phyloP scores from a whole-genome alignment of 768 basidiomycete species.

The Tylopilus sp. region DNA sequence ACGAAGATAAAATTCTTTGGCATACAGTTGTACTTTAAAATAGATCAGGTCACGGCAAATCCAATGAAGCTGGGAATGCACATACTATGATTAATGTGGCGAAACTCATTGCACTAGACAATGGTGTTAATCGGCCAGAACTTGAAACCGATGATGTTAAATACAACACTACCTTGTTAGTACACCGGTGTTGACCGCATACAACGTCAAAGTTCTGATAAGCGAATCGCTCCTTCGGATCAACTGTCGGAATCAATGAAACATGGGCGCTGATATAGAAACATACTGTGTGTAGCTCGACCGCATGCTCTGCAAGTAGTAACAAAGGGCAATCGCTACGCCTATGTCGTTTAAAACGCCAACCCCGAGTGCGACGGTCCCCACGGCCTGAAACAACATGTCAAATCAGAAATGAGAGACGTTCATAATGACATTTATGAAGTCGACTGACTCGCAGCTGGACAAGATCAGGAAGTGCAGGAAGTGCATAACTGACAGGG shows the following conservation, averaged over 20 bases:
- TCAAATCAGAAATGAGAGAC: not conserved
- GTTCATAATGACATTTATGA: not conserved
- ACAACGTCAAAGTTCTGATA: slow-evolving; percentile 54
- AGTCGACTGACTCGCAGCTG: slow-evolving; percentile 41
- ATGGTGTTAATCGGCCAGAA: not conserved
- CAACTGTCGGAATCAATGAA: not conserved
- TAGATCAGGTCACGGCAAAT: not conserved
- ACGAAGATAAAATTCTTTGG: slow-evolving; percentile 57
- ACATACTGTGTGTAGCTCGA: slow-evolving; percentile 45
- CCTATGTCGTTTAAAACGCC: slow-evolving; percentile 49
- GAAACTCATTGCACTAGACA: slow-evolving; percentile 31
- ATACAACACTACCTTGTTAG: slow-evolving; percentile 49
- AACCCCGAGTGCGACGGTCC: slow-evolving; percentile 44
- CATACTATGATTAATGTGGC: slow-evolving; percentile 56
- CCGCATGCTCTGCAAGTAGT: slow-evolving; percentile 51
- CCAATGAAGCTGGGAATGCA: not conserved
- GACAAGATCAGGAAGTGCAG: slow-evolving; percentile 40
- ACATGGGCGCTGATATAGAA: not conserved
- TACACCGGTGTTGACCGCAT: slow-evolving; percentile 60
- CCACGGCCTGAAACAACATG: slow-evolving; percentile 38
- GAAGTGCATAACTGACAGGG: slow-evolving; percentile 37
- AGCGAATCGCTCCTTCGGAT: slow-evolving; percentile 48
- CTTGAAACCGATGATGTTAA: not conserved
- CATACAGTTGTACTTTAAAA: slow-evolving; percentile 51
- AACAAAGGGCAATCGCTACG: slow-evolving; percentile 51